Percentiles rank a stretch among this genome's conserved stretches.
Conservation (phyloP, 2,329 filamentous ascomycete species). For the Penicillium thymicola region DNA sequence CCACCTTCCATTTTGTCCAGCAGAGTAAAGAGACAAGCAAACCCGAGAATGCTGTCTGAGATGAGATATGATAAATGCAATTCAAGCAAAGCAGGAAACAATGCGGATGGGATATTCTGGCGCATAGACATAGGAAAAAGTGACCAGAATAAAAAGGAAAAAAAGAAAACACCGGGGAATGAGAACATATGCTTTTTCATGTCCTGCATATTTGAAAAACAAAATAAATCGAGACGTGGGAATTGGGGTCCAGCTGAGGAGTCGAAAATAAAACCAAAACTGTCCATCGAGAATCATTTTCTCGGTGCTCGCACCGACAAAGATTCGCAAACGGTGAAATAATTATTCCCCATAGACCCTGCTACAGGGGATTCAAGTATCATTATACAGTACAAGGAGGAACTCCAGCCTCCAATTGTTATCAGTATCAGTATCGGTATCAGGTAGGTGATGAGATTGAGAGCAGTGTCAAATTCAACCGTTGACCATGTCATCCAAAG, state of each 20-base stretch:
- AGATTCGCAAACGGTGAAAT: not conserved
- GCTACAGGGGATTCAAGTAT: slow-evolving; percentile 17
- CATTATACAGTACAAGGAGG: slow-evolving; percentile 25
- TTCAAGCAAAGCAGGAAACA: not conserved
- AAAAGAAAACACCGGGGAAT: slow-evolving; percentile 1
- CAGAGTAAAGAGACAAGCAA: not conserved
- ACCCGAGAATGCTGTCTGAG: not conserved
- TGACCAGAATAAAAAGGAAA: not conserved
- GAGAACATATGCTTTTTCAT: slow-evolving; percentile 4
- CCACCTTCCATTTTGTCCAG: not conserved
- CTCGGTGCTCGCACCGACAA: slow-evolving; percentile 2
- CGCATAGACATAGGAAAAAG: not conserved
- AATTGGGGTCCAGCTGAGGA: not conserved
- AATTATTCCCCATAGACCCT: slow-evolving; percentile 22
- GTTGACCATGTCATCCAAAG: slow-evolving; percentile 42
- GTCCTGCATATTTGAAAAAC: not conserved
- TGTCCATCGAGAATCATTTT: not conserved
- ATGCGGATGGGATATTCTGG: slow-evolving; percentile 4
- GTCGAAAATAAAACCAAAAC: not conserved
- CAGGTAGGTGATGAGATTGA: not conserved
- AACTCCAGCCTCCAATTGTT: not conserved
- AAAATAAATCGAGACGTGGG: not conserved
- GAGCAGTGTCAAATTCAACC: slow-evolving; percentile 20
- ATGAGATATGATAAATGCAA: not conserved
- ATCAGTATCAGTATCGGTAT: not conserved